Conservation (phyloP, 2,329 filamentous ascomycete genomes). For the Exophiala sp. region DNA sequence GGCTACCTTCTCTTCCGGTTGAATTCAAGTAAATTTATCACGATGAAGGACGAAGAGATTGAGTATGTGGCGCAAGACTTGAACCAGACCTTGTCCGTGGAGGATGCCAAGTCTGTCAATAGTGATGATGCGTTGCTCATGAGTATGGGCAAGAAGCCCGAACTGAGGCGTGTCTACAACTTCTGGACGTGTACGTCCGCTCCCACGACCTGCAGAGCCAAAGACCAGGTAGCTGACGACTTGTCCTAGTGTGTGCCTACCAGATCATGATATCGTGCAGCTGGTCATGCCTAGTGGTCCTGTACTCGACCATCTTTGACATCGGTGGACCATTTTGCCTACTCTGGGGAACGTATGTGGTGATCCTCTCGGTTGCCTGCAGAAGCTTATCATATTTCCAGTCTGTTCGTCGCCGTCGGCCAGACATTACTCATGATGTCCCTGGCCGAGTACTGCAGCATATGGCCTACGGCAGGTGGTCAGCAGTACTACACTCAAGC, state of each 20-base stretch:
- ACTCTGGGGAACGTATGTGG: conserved; percentile 19
- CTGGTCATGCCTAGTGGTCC: conserved; percentile 23
- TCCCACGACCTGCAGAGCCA: not conserved
- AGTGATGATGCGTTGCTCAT: conserved; percentile 22
- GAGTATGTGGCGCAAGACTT: conserved; percentile 9
- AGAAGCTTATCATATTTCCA: not conserved
- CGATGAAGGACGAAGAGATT: conserved; percentile 15
- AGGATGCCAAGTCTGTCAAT: conserved; percentile 15
- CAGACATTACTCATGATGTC: conserved; percentile 23
- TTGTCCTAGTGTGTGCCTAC: conserved; percentile 18
- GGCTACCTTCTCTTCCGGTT: not conserved
- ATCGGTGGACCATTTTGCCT: conserved; percentile 19
- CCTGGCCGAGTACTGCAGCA: conserved; percentile 20
- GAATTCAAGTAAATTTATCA: not conserved
- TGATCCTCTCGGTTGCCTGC: not conserved
- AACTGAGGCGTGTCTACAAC: conserved; percentile 22
- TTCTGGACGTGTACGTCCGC: conserved; percentile 21
- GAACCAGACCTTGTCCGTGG: conserved; percentile 7
- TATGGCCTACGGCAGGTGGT: conserved; percentile 24
- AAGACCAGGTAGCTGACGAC: not conserved
- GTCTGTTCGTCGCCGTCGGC: conserved; percentile 21
- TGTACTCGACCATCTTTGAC: conserved; percentile 25
- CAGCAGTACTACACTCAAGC: conserved; percentile 24
- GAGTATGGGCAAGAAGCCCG: conserved; percentile 25
- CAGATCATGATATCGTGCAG: conserved; percentile 25